Conservation (phyloP, 176 grass and related monocot species). For the Oryza brachyantha region DNA sequence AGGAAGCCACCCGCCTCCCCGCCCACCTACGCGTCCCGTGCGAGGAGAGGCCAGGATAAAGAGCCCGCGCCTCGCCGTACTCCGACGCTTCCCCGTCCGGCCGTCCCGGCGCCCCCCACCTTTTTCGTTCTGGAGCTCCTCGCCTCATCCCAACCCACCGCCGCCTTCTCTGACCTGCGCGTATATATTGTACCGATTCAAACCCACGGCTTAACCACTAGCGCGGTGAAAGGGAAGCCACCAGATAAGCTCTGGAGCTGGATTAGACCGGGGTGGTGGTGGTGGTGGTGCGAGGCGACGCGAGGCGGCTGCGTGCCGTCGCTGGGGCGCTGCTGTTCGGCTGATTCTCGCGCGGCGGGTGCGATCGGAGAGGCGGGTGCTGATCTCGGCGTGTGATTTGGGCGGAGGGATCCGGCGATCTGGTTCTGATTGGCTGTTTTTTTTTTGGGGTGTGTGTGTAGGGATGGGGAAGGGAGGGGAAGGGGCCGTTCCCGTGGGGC, state of each 20-base stretch:
- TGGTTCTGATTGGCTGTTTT: conserved; percentile 34
- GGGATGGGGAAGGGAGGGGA: conserved; percentile 57
- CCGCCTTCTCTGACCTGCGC: conserved; percentile 33
- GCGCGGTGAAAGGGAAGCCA: not conserved
- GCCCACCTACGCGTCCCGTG: conserved; percentile 21
- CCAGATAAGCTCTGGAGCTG: not conserved
- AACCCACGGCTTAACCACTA: not conserved
- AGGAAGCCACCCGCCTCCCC: not conserved
- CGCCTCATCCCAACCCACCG: conserved; percentile 18
- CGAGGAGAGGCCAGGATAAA: conserved; percentile 38
- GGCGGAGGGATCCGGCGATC: conserved; percentile 42
- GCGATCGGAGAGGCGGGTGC: conserved; percentile 1
- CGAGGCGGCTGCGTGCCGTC: not conserved
- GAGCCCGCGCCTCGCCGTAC: conserved; percentile 7
- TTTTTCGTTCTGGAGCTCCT: conserved; percentile 7
- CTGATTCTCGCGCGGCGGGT: conserved; percentile 28
- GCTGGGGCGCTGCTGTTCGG: not conserved
- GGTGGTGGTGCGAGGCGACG: not conserved
- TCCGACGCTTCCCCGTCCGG: not conserved
- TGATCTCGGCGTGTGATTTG: conserved; percentile 3
- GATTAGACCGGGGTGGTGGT: not conserved
- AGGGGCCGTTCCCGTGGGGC: conserved; percentile 28
- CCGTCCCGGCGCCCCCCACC: not conserved
- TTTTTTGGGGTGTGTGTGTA: conserved; percentile 29
- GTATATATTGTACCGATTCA: conserved; percentile 13